Conservation (phyloP, 2,329 filamentous ascomycete genomes). For the Cadophora sp. region DNA sequence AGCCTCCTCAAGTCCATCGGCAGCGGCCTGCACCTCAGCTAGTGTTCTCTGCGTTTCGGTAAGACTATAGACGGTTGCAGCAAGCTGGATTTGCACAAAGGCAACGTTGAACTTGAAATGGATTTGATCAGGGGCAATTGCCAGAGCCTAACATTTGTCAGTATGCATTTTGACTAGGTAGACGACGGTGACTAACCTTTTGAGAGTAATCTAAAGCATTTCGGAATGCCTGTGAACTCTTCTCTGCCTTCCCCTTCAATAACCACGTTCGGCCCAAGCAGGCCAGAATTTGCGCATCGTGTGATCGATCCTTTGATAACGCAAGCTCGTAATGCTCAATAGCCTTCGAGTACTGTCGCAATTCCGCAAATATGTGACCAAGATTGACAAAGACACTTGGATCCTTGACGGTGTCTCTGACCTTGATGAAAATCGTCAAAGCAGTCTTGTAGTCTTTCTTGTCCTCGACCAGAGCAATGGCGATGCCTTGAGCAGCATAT, state of each 20-base stretch:
- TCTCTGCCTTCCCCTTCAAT: constrained; percentile 69
- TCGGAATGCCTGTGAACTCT: constrained; percentile 66
- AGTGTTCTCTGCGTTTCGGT: constrained; percentile 79
- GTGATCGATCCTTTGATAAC: constrained; percentile 65
- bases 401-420: constrained; percentile 89
- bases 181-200: constrained; percentile 62
- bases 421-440: constrained; percentile 86
- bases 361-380: constrained; percentile 89
- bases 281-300: constrained; percentile 71
- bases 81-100: constrained; percentile 95
- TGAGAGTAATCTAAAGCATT: constrained; percentile 68
- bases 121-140: constrained; percentile 79
- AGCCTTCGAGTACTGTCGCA: constrained; percentile 87
- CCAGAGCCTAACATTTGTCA: constrained; percentile 65
- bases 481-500: constrained; percentile 94
- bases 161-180: constrained; percentile 1
- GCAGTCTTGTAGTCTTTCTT: constrained; percentile 87
- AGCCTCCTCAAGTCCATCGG: constrained; percentile 81
- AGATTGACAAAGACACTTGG: constrained; percentile 90
- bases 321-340: constrained; percentile 94
- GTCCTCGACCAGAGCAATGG: constrained; percentile 92
- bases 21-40: constrained; percentile 80
- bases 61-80: constrained; percentile 77
- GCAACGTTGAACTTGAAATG: constrained; percentile 98
- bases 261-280: constrained; percentile 76